These are phyloP conservation scores for Fusarium decemcellulare DNA, from an alignment of 2,329 filamentous ascomycete genomes.

Conservation along the genomic window DNA sequence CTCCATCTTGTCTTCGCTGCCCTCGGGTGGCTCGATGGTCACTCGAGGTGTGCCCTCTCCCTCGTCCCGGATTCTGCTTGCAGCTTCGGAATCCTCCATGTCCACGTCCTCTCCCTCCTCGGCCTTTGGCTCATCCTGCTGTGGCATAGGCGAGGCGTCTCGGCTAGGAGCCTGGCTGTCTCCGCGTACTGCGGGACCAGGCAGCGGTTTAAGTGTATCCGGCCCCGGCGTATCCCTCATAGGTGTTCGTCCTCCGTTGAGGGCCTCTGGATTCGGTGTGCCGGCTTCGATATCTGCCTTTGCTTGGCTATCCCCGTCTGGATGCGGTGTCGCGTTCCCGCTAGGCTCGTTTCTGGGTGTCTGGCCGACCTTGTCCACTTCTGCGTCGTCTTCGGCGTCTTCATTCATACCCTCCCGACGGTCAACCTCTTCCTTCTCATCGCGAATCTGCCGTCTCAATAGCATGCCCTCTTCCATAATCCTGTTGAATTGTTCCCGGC, in stretches of 20 bases:
- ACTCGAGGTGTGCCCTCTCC: constrained; percentile 61
- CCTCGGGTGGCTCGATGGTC: constrained; percentile 64
- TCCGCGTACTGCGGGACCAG: constrained; percentile 37
- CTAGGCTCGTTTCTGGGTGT: constrained; percentile 66
- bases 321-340: constrained; percentile 65
- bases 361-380: constrained; percentile 60
- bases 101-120: constrained; percentile 69
- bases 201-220: constrained; percentile 44
- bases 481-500: constrained; percentile 86
- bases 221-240: constrained; percentile 47
- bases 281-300: constrained; percentile 49
- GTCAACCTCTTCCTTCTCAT: constrained; percentile 96
- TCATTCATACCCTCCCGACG: constrained; percentile 85
- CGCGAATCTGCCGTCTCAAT: constrained; percentile 86
- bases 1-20: constrained; percentile 75
- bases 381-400: constrained; percentile 73
- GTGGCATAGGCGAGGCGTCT: constrained; percentile 48
- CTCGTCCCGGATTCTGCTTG: constrained; percentile 57
- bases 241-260: constrained; percentile 53
- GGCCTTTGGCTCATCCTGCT: constrained; percentile 51
- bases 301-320: constrained; percentile 57
- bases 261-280: constrained; percentile 45
- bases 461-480: constrained; percentile 95
- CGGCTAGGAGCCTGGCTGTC: constrained; percentile 49
- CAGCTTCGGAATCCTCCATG: constrained; percentile 65